A percentile compares a stretch with the other conserved stretches of the same genome.
Evolutionary conservation across 208 protist genomes (phyloP).

Genomic region (Eutreptiella sp.): DNA sequence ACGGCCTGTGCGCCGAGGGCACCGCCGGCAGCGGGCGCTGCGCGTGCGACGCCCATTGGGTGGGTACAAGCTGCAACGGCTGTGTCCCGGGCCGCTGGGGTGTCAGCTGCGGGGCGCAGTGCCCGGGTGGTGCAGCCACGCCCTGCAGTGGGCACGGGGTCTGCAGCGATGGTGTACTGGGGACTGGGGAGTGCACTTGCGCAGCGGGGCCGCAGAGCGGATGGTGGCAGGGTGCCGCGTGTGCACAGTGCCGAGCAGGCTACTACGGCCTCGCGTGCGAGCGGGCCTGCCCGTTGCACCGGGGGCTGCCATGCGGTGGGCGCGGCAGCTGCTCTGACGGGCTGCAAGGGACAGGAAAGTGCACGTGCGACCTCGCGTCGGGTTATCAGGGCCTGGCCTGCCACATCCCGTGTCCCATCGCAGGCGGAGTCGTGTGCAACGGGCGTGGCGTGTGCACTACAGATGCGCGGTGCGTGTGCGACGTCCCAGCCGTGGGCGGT

Average conservation of each 20-base stretch:
- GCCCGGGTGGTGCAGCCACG: neutral
- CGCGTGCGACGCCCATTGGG: too few relatives aligned
- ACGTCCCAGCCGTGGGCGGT: too few relatives aligned
- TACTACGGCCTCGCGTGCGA: neutral
- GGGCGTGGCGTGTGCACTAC: too few relatives aligned
- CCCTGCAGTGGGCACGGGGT: slow-evolving; percentile 6
- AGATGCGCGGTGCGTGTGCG: too few relatives aligned
- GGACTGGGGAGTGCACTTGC: slow-evolving; percentile 22
- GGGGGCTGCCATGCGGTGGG: slow-evolving; percentile 11
- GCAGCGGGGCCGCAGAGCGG: too few relatives aligned
- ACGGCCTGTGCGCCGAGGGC: too few relatives aligned
- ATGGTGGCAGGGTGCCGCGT: slow-evolving; percentile 4
- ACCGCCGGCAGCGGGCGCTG: too few relatives aligned
- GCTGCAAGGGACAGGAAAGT: slow-evolving; percentile 10
- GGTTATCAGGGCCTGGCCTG: too few relatives aligned
- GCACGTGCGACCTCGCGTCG: slow-evolving; percentile 18
- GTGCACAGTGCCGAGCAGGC: neutral
- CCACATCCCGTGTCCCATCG: too few relatives aligned
- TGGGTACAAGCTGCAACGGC: too few relatives aligned
- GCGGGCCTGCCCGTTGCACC: neutral
- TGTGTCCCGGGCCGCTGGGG: neutral
- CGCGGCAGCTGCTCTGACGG: slow-evolving; percentile 27
- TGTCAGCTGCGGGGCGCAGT: neutral
- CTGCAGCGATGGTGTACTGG: slow-evolving; percentile 11
- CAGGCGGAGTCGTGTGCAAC: too few relatives aligned